Evolutionary conservation across 1,284 basidiomycete species (phyloP), one percentile per base, ranked within the genome.

Genomic region (Cutaneotrichosporon sp.): DNA sequence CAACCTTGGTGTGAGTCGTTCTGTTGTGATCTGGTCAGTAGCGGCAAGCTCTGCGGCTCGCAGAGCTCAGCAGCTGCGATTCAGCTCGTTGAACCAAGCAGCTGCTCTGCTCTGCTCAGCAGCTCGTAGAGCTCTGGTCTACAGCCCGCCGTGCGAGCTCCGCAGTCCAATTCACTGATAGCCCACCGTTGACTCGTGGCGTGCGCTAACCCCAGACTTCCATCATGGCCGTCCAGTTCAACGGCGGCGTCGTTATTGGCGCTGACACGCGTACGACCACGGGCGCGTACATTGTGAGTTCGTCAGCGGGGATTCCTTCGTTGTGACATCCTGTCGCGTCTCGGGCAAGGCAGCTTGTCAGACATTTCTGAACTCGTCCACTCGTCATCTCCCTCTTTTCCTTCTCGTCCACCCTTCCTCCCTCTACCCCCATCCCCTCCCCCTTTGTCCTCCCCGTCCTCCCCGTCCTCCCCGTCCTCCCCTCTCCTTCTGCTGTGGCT

Each of bases 171-270:
- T 26, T 3, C 26, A 26, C 1, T 26, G 1, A 26, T 3, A 26
- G 26, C 26, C 3, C 3, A 3, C 26, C 26, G 26, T 26, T 26
- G 10, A 8, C 10, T 5, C 21, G 10, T 32, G 32, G 18, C 10
- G 5, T 13, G 16, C 21, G 30, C 51, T 61, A 36, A 61, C 59
- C 26, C 14, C 74, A 95, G 90, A 99, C 96, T 62, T 98, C 96
- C 56, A 99, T 99, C 81, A 99, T 99, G 97, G 96, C 96, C 60
- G 96, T 99, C 69, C 91, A 94, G 72, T 99, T 98, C 83, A 86
- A 93, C 51, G 88, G 88, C 49, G 96, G 96, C 58, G 96, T 99
- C 63, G 89, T 99, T 70, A 88, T 99, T 66, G 97, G 97, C 46
- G 96, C 96, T 71, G 96, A 99, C 82, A 91, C 90, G 84, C 87